phyloP scores from a whole-genome alignment of 768 basidiomycete genomes.

The Ephemerocybe angulata region DNA sequence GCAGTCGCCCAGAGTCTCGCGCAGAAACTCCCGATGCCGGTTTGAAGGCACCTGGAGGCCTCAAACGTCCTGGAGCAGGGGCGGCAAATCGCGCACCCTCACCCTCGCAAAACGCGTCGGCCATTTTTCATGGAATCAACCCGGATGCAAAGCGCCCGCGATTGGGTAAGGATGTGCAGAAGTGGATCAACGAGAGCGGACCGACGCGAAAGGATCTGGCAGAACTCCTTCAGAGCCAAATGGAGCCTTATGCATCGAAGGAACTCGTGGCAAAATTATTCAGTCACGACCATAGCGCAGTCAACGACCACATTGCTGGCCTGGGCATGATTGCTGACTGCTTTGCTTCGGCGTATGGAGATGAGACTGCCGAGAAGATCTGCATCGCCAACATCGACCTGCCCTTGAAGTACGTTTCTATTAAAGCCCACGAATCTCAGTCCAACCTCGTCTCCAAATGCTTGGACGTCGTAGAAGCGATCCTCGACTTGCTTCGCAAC shows the following conservation, averaged over 20 bases:
- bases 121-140: conserved; percentile 51
- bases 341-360: conserved; percentile 55
- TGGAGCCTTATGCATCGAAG: conserved; percentile 80
- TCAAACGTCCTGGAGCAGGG: conserved; percentile 28
- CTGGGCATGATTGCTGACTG: conserved; percentile 72
- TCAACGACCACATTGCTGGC: conserved; percentile 87
- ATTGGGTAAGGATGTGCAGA: conserved; percentile 68
- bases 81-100: conserved; percentile 12
- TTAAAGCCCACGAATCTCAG: conserved; percentile 87
- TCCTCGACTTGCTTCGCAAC: conserved; percentile 70
- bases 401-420: conserved; percentile 88
- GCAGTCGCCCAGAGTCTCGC: conserved; percentile 49
- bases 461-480: conserved; percentile 78
- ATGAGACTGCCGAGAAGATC: conserved; percentile 56
- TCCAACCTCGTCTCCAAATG: conserved; percentile 86
- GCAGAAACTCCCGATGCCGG: conserved; percentile 38
- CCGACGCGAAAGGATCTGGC: conserved; percentile 82
- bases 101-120: conserved; percentile 27
- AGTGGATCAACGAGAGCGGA: conserved; percentile 86
- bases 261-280: conserved; percentile 78
- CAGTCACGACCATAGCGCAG: conserved; percentile 93
- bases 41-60: conserved; percentile 31
- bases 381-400: conserved; percentile 89
- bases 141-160: conserved; percentile 62
- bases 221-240: conserved; percentile 84